Evolutionary conservation across 2,329 filamentous ascomycete genomes (phyloP).

Genomic region (Verticillium isaacii): DNA sequence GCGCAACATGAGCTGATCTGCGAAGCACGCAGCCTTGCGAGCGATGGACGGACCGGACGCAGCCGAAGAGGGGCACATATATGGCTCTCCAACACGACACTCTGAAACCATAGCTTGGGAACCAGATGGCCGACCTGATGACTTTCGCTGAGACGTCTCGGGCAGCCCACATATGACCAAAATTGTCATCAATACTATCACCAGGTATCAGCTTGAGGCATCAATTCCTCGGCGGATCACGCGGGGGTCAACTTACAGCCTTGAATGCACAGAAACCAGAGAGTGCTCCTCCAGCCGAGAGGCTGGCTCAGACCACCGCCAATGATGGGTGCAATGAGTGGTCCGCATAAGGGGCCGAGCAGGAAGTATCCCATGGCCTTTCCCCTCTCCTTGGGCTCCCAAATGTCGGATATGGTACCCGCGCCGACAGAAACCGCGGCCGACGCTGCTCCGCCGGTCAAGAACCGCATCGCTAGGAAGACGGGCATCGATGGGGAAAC

Average conservation of each 20-base stretch:
- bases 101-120: too few relatives aligned
- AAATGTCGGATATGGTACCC: slow-evolving; percentile 70
- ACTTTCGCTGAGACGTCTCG: background rate
- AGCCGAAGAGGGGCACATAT: too few relatives aligned
- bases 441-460: slow-evolving; percentile 65
- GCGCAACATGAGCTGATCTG: background rate
- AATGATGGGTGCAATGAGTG: background rate
- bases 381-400: slow-evolving; percentile 38
- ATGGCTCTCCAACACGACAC: too few relatives aligned
- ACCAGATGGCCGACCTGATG: too few relatives aligned
- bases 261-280: background rate
- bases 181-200: background rate
- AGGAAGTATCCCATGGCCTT: background rate
- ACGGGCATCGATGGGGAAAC: slow-evolving; percentile 60
- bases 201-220: background rate
- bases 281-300: background rate
- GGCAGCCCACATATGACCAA: background rate
- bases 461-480: slow-evolving; percentile 64
- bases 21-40: too few relatives aligned
- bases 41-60: too few relatives aligned
- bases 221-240: too few relatives aligned
- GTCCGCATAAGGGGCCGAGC: background rate
- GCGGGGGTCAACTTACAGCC: background rate
- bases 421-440: slow-evolving; percentile 72
- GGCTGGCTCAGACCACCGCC: background rate